Conservation (phyloP, 2,329 filamentous ascomycete species). For the Bipolaris gigantea region DNA sequence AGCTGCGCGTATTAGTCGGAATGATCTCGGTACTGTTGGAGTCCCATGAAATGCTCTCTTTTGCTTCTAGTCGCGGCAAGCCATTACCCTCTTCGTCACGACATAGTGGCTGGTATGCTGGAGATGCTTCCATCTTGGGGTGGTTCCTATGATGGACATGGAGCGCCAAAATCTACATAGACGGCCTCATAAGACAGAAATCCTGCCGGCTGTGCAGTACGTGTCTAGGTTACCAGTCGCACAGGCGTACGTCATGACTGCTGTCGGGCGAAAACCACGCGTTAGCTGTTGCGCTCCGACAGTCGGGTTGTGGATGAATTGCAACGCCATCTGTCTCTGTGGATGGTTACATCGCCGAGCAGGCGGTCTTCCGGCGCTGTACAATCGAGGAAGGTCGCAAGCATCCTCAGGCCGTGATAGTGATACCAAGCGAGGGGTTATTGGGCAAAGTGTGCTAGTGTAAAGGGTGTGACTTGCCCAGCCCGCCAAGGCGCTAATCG, state of each 20-base stretch:
- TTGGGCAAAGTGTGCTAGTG: slow-evolving; percentile 19
- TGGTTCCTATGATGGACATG: slow-evolving; percentile 1
- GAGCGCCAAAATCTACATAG: slow-evolving; percentile 6
- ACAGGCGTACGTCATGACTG: slow-evolving; percentile 11
- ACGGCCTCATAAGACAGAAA: slow-evolving; percentile 2
- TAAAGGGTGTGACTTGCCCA: slow-evolving; percentile 23
- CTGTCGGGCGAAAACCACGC: slow-evolving; percentile 5
- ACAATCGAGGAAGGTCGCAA: slow-evolving; percentile 33
- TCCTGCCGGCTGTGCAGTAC: slow-evolving; percentile 5
- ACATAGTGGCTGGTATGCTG: slow-evolving; percentile 31
- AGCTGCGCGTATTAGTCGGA: slow-evolving; percentile 30
- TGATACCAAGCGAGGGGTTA: slow-evolving; percentile 29
- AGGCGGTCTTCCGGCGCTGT: slow-evolving; percentile 8
- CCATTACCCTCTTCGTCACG: slow-evolving; percentile 27
- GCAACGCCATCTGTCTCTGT: slow-evolving; percentile 14
- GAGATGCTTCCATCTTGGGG: slow-evolving; percentile 27
- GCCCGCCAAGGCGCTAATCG: slow-evolving; percentile 27
- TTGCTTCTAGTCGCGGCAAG: slow-evolving; percentile 24
- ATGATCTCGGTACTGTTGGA: slow-evolving; percentile 30
- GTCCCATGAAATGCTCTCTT: slow-evolving; percentile 28
- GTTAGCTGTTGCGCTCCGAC: slow-evolving; percentile 16
- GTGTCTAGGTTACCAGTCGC: slow-evolving; percentile 10
- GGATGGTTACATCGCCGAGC: slow-evolving; percentile 16
- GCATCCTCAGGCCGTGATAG: slow-evolving; percentile 18
- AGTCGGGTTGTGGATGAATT: slow-evolving; percentile 32